phyloP scores from a whole-genome alignment of 768 basidiomycete genomes.

The Leccinum obscurum region DNA sequence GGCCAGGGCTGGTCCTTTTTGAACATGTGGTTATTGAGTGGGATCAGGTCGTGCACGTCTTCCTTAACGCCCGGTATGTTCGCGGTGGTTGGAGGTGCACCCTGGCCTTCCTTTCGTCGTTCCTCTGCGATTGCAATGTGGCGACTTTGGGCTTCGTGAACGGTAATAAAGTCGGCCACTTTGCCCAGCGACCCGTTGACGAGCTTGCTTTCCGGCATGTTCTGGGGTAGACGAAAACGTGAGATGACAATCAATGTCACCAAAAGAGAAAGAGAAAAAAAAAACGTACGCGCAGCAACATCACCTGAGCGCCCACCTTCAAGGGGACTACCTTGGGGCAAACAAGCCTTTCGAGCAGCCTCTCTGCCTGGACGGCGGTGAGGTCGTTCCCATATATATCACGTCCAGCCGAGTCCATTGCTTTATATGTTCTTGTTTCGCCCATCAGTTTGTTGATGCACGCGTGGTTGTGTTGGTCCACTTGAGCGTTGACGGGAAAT shows the following conservation, averaged over 20 bases:
- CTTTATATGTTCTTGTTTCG: conserved; percentile 32
- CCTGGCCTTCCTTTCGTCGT: conserved; percentile 14
- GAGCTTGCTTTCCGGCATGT: conserved; percentile 31
- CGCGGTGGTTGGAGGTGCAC: neutral
- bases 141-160: conserved; percentile 30
- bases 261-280: neutral
- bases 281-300: conserved; percentile 47
- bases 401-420: conserved; percentile 47
- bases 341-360: conserved; percentile 48
- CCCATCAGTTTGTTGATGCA: conserved; percentile 29
- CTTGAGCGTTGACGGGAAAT: conserved; percentile 30
- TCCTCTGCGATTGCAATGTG: conserved; percentile 33
- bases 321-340: conserved; percentile 49
- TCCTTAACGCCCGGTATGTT: neutral
- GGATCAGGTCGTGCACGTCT: conserved; percentile 13
- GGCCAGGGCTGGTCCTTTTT: conserved; percentile 30
- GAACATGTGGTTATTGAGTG: conserved; percentile 18
- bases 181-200: conserved; percentile 95
- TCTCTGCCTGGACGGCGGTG: conserved; percentile 25
- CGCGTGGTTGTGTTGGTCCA: conserved; percentile 25
- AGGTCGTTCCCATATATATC: conserved; percentile 40
- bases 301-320: conserved; percentile 78
- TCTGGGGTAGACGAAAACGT: conserved; percentile 23
- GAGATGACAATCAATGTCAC: neutral
- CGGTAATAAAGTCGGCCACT: conserved; percentile 42